Evolutionary conservation across 805 yeast species (phyloP), one percentile per base, ranked within the genome.

Genomic region (Zygosaccharomyces kombuchaensis): DNA sequence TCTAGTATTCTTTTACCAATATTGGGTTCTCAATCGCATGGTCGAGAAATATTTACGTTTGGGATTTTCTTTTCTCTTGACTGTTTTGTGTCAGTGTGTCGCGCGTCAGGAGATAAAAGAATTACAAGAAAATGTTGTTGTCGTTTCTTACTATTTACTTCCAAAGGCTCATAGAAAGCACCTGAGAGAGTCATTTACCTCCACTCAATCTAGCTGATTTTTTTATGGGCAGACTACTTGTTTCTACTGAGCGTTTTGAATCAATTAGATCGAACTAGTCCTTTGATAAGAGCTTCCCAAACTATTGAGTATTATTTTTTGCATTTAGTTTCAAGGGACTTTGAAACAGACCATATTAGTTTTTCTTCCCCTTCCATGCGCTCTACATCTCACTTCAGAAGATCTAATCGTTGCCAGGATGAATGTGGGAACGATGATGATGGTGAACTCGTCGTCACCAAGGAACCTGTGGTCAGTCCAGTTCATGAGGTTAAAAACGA

Each of bases 401-500:
- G 17, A 10, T 31, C 34, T 9, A 38, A 26, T 27, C 34, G 22
- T 10, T 14, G 12, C 9, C 41, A 22, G 17, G 32, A 19, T 4
- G 41, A 38, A 3, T 27, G 21, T 38, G 21, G 25, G 22, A 10
- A 10, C 21, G n/a, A 16, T 14, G 9, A 38, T 10, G 34, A 30
- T 4, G 22, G 26, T 38, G 17, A 8, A 9, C 25, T 27, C 9
- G 41, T 27, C 10, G 26, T 38, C 9, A 38, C 26, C 22, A 38
- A 27, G 14, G 16, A 16, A 2, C 41, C 41, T 12, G 8, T 38
- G 16, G 14, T 16, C 9, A 40, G 41, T 17, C 46, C 34, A 29
- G 22, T 40, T 14, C 37, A 38, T 27, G 50, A 46, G 4, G 25
- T 46, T 13, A 43, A 35, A 34, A 43, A 40, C 14, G 22, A 26